These are phyloP conservation scores for Borealophlyctis nickersoniae DNA, from an alignment of 192 early-diverging fungal genomes.

Conservation along the genomic window DNA sequence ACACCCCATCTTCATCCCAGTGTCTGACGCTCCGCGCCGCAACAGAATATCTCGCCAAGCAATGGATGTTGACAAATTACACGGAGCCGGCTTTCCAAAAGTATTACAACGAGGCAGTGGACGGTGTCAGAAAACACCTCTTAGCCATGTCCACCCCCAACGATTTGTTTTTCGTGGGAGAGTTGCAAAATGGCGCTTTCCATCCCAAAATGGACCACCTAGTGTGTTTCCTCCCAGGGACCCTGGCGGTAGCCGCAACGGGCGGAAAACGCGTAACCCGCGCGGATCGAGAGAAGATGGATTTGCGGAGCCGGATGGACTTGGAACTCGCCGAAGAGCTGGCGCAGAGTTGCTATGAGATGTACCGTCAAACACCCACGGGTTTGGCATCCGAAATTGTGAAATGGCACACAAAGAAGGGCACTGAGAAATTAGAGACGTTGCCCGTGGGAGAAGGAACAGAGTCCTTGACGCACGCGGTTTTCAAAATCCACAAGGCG, in stretches of 20 bases:
- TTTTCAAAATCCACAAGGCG: background rate
- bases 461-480: background rate
- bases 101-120: conserved; percentile 60
- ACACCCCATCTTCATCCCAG: conserved; percentile 3
- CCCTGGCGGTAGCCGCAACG: conserved; percentile 74
- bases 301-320: conserved; percentile 43
- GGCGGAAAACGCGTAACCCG: conserved; percentile 44
- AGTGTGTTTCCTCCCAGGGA: conserved; percentile 87
- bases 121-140: conserved; percentile 66
- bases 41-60: conserved; percentile 87
- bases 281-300: conserved; percentile 23
- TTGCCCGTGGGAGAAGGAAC: background rate
- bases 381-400: conserved; percentile 87
- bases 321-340: conserved; percentile 76
- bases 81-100: conserved; percentile 41
- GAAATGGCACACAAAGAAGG: conserved; percentile 56
- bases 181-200: conserved; percentile 26
- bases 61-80: conserved; percentile 71
- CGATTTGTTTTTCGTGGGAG: conserved; percentile 65
- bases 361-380: conserved; percentile 75
- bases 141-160: conserved; percentile 55
- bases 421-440: background rate
- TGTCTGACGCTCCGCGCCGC: background rate
- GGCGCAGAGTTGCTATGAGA: conserved; percentile 70
- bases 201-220: conserved; percentile 86